phyloP scores from a whole-genome alignment of 2,329 filamentous ascomycete species.

The Shiraia sp. region DNA sequence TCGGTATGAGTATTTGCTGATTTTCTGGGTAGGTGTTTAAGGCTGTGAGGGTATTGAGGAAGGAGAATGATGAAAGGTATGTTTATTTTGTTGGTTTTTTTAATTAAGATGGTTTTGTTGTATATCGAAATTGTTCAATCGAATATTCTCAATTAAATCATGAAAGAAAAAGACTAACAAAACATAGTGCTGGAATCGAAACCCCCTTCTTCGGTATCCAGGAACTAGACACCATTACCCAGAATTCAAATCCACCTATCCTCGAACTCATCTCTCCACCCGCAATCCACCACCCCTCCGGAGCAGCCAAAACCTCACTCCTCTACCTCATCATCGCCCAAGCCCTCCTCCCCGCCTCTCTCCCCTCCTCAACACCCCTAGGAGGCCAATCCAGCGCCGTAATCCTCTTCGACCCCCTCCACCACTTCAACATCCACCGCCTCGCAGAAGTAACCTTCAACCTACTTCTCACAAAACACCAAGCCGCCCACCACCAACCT shows the following conservation, averaged over 20 bases:
- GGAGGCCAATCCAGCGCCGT: slow-evolving; percentile 51
- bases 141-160: background rate
- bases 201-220: slow-evolving; percentile 46
- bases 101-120: too few species aligned
- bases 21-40: slow-evolving; percentile 43
- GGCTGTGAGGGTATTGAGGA: slow-evolving; percentile 37
- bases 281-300: slow-evolving; percentile 41
- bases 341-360: slow-evolving; percentile 53
- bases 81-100: too few species aligned
- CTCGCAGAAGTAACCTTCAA: slow-evolving; percentile 47
- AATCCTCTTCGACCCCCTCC: slow-evolving; percentile 61
- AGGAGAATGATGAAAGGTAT: slow-evolving; percentile 12
- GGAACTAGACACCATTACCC: slow-evolving; percentile 49
- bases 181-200: slow-evolving; percentile 1
- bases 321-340: slow-evolving; percentile 60
- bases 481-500: background rate
- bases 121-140: too few species aligned
- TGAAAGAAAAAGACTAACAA: too few species aligned
- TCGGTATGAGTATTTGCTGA: too few species aligned
- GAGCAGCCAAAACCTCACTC: slow-evolving; percentile 62
- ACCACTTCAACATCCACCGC: slow-evolving; percentile 56
- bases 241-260: slow-evolving; percentile 13
- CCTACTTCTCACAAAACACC: slow-evolving; percentile 8
- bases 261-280: slow-evolving; percentile 59
- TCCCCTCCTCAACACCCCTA: slow-evolving; percentile 23